Evolutionary conservation across 148 eudicot genomes (phyloP), one percentile per base, ranked within the genome.

Genomic region (Rhododendron ferrugineum): DNA sequence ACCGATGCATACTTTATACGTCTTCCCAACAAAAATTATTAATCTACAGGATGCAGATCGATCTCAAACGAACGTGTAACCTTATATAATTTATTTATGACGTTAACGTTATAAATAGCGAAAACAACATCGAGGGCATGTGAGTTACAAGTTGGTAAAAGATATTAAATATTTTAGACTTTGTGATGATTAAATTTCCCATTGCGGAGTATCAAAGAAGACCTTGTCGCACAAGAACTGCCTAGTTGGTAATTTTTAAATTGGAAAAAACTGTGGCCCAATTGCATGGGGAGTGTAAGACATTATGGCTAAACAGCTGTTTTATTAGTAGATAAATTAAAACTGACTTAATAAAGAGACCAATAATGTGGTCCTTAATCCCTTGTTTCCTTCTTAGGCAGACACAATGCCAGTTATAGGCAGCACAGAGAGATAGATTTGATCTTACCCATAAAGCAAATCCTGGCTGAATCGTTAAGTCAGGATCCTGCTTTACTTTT

Each of bases 281-380:
- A 75, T 40, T 75, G 79, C 46, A 75, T 75, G 77, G 79, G 83
- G n/a, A 34, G 26, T n/a, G 32, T 5, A 16, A 3, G 6, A 10
- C 4, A 47, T 36, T 37, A 79, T 68, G 74, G 74, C 74, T 11
- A 28, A 68, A 68, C 74, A 68, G 74, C 74, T 68, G 74, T 68
- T 68, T 30, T 11, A 30, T 68, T 62, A 22, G 28, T 62, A 6
- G 70, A 62, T 68, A 77, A 2, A 30, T 68, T 7, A 46, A 62
- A 78, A 23, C 0, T 49, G 14, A 16, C 6, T 26, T 49, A 56
- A 78, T 26, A 36, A 56, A 78, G 80, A 78, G 87, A 87, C 87
- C 85, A 85, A 79, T 83, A 70, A 89, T 87, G 94, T 93, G 95
- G 93, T 92, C 94, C 94, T 88, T 90, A 86, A 88, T 88, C 64